These are phyloP conservation scores for Aegilops tauschii DNA, from an alignment of 176 grass and related monocot genomes.

Conservation along the genomic window DNA sequence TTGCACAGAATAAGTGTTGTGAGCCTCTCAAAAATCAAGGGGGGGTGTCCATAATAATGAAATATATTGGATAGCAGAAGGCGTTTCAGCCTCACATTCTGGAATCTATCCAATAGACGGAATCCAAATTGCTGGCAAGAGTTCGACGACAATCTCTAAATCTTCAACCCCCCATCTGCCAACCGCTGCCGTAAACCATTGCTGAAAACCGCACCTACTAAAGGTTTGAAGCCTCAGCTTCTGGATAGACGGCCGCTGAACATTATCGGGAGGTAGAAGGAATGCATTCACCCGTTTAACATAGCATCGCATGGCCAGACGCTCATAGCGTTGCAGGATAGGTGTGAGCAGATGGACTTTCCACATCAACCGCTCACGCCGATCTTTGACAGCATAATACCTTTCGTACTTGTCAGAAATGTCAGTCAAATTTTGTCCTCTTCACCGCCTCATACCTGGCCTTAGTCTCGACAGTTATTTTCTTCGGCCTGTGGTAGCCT, in stretches of 20 bases:
- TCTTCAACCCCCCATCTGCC: conserved; percentile 15
- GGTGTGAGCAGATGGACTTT: background rate
- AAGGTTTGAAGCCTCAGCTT: background rate
- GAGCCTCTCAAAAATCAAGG: no score
- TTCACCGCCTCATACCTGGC: background rate
- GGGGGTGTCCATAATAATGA: no score
- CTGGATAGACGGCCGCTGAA: background rate
- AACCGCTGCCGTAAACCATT: conserved; percentile 18
- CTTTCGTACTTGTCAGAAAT: background rate
- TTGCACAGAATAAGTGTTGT: no score
- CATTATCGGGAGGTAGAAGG: background rate
- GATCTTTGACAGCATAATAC: background rate
- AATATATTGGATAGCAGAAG: background rate
- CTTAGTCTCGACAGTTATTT: background rate
- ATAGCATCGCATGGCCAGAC: background rate
- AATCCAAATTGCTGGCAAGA: background rate
- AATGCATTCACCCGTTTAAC: background rate
- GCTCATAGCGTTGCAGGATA: background rate
- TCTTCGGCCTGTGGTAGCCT: conserved; percentile 7
- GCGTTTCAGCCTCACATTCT: background rate
- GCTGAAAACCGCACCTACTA: background rate
- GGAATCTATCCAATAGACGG: background rate
- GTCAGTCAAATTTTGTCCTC: background rate
- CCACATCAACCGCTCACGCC: background rate
- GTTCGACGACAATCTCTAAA: background rate